phyloP scores from a whole-genome alignment of 306 rosid genomes.

The Trifolium subterraneum region DNA sequence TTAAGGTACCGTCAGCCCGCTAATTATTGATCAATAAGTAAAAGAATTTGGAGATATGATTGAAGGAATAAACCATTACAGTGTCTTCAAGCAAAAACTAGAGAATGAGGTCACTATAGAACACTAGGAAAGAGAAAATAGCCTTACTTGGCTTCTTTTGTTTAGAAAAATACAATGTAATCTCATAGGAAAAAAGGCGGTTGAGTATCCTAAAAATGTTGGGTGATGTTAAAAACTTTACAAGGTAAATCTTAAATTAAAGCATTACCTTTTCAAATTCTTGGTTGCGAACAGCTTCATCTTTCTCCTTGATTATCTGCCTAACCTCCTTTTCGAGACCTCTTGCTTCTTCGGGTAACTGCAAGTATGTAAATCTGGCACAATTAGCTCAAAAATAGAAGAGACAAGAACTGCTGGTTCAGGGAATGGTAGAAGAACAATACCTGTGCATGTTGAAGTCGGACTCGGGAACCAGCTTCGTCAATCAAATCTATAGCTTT shows the following conservation, averaged over 20 bases:
- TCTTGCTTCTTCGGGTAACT: constrained; percentile 94
- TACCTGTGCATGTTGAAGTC: constrained; percentile 95
- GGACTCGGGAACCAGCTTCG: constrained; percentile 96
- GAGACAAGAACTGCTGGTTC: constrained; percentile 3
- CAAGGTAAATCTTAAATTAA: not conserved
- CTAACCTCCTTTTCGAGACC: constrained; percentile 91
- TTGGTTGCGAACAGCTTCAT: constrained; percentile 89
- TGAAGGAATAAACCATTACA: constrained; percentile 30
- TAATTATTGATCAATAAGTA: constrained; percentile 20
- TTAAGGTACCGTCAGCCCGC: constrained; percentile 14
- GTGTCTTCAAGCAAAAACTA: constrained; percentile 19
- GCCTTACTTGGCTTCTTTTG: not conserved
- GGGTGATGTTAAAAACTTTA: not conserved
- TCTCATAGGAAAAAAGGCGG: not conserved
- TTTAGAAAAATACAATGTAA: not conserved
- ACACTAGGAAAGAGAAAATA: not conserved
- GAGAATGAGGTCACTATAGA: not conserved
- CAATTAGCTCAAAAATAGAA: constrained; percentile 35
- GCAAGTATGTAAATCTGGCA: constrained; percentile 33
- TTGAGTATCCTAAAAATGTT: not conserved
- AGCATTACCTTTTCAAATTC: constrained; percentile 86
- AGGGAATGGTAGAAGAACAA: not conserved
- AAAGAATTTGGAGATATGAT: not conserved
- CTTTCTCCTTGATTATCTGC: constrained; percentile 90
- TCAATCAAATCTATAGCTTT: constrained; percentile 95